A percentile compares a stretch with the other conserved stretches of the same genome.
phyloP scores from a whole-genome alignment of 2,329 filamentous ascomycete species.

The Ophiosphaerella narmari region DNA sequence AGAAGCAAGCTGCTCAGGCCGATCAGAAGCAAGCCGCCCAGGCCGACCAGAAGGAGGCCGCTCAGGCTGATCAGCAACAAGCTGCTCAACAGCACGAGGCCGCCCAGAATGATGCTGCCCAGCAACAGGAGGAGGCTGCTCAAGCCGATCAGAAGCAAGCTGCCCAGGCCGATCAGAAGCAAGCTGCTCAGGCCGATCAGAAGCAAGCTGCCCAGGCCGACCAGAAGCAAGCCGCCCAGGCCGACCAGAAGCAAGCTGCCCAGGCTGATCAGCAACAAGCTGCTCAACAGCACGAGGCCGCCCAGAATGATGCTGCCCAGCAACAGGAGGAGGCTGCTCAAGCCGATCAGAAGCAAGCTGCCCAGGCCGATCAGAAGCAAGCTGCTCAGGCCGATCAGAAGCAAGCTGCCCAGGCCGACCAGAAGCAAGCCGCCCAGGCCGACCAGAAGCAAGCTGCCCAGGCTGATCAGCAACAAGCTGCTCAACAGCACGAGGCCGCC shows the following conservation, averaged over 20 bases:
- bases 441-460: background rate
- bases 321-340: background rate
- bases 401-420: background rate
- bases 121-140: background rate
- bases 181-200: background rate
- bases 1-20: background rate
- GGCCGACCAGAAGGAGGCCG: background rate
- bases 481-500: too few species aligned
- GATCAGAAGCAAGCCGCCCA: background rate
- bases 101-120: too few species aligned
- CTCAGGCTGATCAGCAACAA: background rate
- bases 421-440: conserved; percentile 1
- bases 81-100: conserved; percentile 1
- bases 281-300: too few species aligned
- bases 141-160: background rate
- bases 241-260: background rate
- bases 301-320: too few species aligned
- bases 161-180: background rate
- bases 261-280: conserved; percentile 2
- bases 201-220: background rate
- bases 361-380: conserved; percentile 3
- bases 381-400: background rate
- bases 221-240: conserved; percentile 2
- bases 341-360: conserved; percentile 1
- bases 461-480: conserved; percentile 3